Evolutionary conservation across 2,329 filamentous ascomycete genomes (phyloP).

Genomic region (Pseudogymnoascus sp.): DNA sequence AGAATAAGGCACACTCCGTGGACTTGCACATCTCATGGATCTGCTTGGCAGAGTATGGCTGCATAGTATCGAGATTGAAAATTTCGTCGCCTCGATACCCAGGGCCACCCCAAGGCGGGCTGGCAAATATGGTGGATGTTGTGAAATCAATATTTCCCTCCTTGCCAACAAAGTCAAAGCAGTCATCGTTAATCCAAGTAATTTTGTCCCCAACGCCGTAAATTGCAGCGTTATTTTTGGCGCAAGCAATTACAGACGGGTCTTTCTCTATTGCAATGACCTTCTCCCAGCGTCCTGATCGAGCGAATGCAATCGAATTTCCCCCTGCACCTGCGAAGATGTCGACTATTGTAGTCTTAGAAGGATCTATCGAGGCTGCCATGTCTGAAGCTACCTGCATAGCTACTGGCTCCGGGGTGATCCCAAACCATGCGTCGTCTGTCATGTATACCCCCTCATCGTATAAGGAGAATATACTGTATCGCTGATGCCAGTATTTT

Average conservation of each 20-base stretch:
- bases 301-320: constrained; percentile 90
- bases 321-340: constrained; percentile 87
- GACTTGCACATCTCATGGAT: constrained; percentile 55
- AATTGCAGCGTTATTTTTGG: constrained; percentile 81
- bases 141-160: constrained; percentile 45
- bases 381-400: constrained; percentile 47
- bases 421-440: constrained; percentile 91
- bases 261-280: constrained; percentile 89
- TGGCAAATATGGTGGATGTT: constrained; percentile 51
- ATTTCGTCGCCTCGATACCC: constrained; percentile 58
- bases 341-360: constrained; percentile 56
- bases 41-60: constrained; percentile 67
- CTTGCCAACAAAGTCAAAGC: constrained; percentile 49
- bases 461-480: constrained; percentile 80
- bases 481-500: constrained; percentile 91
- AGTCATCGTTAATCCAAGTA: constrained; percentile 80
- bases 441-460: constrained; percentile 86
- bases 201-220: constrained; percentile 75
- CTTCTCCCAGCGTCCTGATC: constrained; percentile 67
- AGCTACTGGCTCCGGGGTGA: constrained; percentile 88
- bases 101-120: constrained; percentile 67
- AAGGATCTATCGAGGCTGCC: constrained; percentile 26
- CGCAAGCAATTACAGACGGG: constrained; percentile 71
- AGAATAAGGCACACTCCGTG: constrained; percentile 63
- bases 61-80: constrained; percentile 79